Evolutionary conservation across 768 basidiomycete species (phyloP), one percentile per base, ranked within the genome.

Genomic region (Wakefieldia striispora): DNA sequence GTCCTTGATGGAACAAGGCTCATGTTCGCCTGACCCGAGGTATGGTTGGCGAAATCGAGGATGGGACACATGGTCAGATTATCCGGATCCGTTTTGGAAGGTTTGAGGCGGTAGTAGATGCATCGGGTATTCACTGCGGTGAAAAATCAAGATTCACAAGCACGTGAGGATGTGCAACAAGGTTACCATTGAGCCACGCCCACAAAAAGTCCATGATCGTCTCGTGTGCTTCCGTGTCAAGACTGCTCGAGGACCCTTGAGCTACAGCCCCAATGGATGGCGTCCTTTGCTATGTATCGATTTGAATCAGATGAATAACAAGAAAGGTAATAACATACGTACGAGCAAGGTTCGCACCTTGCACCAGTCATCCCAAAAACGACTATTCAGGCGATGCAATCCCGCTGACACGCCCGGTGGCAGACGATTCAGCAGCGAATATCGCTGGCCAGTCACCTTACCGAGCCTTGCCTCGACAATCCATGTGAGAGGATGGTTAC

Each of bases 11-110:
- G 53, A 26, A 68, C 58, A 19, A 78, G 83, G 12, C 56, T 64
- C 70, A 80, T 77, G 48, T 74, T 71, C 10, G 75, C 68, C 35
- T 63, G 62, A 31, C 61, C 43, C 35, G 71, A 55, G 3, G 73
- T 72, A 56, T 97, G 94, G 58, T 97, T 97, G 13, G 91, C 91
- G 53, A 97, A 86, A 70, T 98, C 95, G 45, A 97, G 74, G 29
- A 97, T 75, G 9, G 95, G 95, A 52, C 89, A 90, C 50, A 98
- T 75, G 0, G 93, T 90, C 51, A 94, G 69, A 61, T 95, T 94
- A 64, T 92, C 81, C 24, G 80, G 75, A 57, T 84, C 75, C 11
- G 77, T 74, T 42, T 68, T 73, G 16, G 67, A 62, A 24, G 69
- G 59, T 55, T 72, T 78, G 37, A 84, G 66, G 51, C 79, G 83